A percentile compares a stretch with the other conserved stretches of the same genome.
These are phyloP conservation scores for Erigeron philadelphicus DNA, from an alignment of 140 eudicot species.

Conservation along the genomic window DNA sequence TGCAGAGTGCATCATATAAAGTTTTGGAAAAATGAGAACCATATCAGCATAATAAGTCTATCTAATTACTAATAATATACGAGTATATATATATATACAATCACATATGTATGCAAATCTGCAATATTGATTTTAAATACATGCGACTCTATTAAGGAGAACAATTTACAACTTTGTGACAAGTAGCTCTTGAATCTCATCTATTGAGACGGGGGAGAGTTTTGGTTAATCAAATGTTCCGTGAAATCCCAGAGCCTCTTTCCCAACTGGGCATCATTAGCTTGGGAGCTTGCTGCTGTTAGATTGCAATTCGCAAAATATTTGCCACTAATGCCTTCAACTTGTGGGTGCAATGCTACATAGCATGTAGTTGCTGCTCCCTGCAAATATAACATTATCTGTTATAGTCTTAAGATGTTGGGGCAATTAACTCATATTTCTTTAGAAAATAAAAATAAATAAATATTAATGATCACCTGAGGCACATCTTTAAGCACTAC, in stretches of 20 bases:
- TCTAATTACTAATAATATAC: background rate
- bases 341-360: constrained; percentile 73
- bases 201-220: constrained; percentile 12
- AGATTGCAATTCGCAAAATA: constrained; percentile 49
- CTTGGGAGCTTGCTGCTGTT: constrained; percentile 42
- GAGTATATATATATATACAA: background rate
- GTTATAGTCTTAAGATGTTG: background rate
- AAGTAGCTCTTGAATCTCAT: background rate
- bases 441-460: background rate
- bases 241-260: constrained; percentile 59
- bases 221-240: constrained; percentile 22
- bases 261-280: constrained; percentile 48
- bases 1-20: background rate
- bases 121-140: background rate
- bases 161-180: background rate
- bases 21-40: background rate
- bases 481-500: constrained; percentile 55
- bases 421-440: background rate
- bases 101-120: background rate
- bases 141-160: background rate
- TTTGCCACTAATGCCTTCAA: constrained; percentile 50
- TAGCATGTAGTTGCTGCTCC: constrained; percentile 85
- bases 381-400: constrained; percentile 26
- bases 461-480: constrained; percentile 40
- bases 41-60: background rate